These are phyloP conservation scores for Fusarium oligoseptatum DNA, from an alignment of 2,329 filamentous ascomycete species.

Conservation along the genomic window DNA sequence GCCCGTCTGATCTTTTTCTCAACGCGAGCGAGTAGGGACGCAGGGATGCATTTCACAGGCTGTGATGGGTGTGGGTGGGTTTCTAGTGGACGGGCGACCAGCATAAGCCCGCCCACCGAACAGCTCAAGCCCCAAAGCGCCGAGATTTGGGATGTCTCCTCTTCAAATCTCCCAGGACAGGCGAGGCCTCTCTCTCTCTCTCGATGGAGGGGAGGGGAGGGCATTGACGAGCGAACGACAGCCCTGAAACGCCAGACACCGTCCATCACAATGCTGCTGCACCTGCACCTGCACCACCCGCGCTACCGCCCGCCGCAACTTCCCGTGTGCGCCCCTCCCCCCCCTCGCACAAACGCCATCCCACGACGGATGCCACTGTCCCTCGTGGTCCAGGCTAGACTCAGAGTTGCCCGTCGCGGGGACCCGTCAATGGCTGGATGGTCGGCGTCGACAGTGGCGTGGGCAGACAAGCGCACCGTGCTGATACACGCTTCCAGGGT, in stretches of 20 bases:
- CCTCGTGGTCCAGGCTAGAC: slow-evolving; percentile 13
- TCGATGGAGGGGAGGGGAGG: background rate
- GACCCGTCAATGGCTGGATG: background rate
- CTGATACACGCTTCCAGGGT: background rate
- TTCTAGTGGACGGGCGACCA: slow-evolving; percentile 11
- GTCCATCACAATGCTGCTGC: slow-evolving; percentile 35
- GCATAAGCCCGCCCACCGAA: slow-evolving; percentile 6
- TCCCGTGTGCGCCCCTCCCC: slow-evolving; percentile 14
- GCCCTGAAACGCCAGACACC: slow-evolving; percentile 42
- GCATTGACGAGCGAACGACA: background rate
- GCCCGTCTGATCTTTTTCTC: slow-evolving; percentile 21
- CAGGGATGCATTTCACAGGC: background rate
- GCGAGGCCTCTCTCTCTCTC: background rate
- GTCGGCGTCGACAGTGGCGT: slow-evolving; percentile 7
- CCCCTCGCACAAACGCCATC: slow-evolving; percentile 20
- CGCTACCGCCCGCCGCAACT: slow-evolving; percentile 18
- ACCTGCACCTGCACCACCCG: background rate
- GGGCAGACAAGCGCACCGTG: slow-evolving; percentile 15
- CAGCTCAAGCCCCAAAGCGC: background rate
- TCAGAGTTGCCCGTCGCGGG: background rate
- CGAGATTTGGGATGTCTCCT: background rate
- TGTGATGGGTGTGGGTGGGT: slow-evolving; percentile 2
- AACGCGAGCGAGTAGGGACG: slow-evolving; percentile 9
- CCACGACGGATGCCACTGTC: slow-evolving; percentile 23
- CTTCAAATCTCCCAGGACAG: background rate